Evolutionary conservation across 345 rosid genomes (phyloP), one percentile per base, ranked within the genome.

Genomic region (Kernera saxatilis): DNA sequence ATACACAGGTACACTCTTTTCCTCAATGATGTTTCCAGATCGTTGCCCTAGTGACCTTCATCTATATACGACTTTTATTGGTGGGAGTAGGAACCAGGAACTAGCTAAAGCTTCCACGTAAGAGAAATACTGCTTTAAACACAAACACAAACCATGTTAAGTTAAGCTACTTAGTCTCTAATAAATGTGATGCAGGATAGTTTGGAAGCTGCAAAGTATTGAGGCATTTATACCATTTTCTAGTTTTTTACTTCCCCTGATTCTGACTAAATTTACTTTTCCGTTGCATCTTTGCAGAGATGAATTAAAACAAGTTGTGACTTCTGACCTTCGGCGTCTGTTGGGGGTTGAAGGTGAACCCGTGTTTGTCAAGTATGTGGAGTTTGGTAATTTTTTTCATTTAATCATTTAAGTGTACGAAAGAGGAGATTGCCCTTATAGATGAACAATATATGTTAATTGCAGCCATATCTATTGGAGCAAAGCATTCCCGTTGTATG

Each of bases 21-120:
- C 98, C 27, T 93, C 98, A 33, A 75, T 84, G 85, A 93, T 91
- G 97, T 93, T 93, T 80, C 96, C 98, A 0, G 97, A 91, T 76
- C 98, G 97, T 51, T 92, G 87, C 33, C 92, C 96, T 13, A 70
- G 51, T 60, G 83, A 86, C 60, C 66, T 77, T 14, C 81, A 85
- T 84, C 92, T 93, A 32, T 93, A 93, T 77, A 93, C 98, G 44
- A 90, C 96, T 51, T 93, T 93, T 81, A 79, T 93, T 73, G 98
- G 98, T 27, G 98, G 97, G 66, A 91, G 90, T 68, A 88, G 91
- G 77, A 91, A 91, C 85, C 82, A 46, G 77, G 92, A 88, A 81
- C 88, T 93, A 48, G 96, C 98, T 55, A 87, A 81, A 81, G 87
- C 88, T 77, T 85, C 96, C 15, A 84, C 78, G 97, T 93, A 90